A percentile compares a stretch with the other conserved stretches of the same genome.
phyloP scores from a whole-genome alignment of 305 asterid genomes.

The Fraxinus greggii region DNA sequence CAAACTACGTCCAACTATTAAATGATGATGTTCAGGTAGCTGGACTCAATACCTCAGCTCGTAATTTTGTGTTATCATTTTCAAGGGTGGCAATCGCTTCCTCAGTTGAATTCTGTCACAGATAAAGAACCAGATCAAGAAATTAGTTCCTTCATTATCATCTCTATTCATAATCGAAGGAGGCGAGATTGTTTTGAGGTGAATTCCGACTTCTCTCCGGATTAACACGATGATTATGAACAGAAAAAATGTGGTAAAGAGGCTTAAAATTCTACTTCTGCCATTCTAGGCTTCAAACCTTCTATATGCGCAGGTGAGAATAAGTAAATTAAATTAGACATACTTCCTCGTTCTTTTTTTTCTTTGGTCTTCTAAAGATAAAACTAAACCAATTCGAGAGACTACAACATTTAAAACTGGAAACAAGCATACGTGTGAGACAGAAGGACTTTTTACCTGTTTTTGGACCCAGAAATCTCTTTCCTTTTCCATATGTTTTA shows the following conservation, averaged over 20 bases:
- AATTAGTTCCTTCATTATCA: conserved; percentile 15
- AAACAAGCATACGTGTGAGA: conserved; percentile 13
- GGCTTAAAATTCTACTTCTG: neutral
- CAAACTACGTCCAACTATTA: neutral
- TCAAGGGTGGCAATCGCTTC: conserved; percentile 42
- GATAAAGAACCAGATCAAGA: conserved; percentile 21
- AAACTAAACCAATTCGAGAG: neutral
- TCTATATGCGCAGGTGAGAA: neutral
- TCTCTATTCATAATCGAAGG: conserved; percentile 7
- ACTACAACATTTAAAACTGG: conserved; percentile 12
- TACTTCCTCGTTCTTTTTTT: neutral
- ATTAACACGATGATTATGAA: neutral
- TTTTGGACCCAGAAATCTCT: conserved; percentile 56
- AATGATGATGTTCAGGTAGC: conserved; percentile 3
- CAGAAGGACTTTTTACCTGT: conserved; percentile 41
- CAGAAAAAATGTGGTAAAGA: neutral
- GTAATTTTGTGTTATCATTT: conserved; percentile 35
- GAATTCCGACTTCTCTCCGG: neutral
- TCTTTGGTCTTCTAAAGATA: neutral
- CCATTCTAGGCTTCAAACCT: neutral
- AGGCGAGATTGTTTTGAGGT: neutral
- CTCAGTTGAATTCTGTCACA: conserved; percentile 38
- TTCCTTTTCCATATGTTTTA: conserved; percentile 49
- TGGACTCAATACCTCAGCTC: conserved; percentile 42
- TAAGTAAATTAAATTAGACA: neutral